phyloP scores from a whole-genome alignment of 352 stramenopile genomes.

The Phytopythium chamaehyphon region DNA sequence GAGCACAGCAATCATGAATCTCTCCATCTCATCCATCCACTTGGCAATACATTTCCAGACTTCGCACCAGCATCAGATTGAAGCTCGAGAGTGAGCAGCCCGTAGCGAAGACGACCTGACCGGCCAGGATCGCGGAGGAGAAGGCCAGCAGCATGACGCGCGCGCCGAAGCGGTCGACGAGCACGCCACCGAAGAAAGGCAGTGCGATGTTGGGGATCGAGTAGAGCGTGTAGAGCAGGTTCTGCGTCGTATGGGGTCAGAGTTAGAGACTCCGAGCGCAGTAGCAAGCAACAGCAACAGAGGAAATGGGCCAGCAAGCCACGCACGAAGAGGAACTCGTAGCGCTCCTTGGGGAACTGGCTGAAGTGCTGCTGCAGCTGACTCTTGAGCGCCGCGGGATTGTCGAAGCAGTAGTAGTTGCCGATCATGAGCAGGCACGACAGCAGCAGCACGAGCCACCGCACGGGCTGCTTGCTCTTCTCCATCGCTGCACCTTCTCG shows the following conservation, averaged over 20 bases:
- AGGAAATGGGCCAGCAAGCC: background rate
- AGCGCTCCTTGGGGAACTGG: slow-evolving; percentile 63
- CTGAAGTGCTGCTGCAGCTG: slow-evolving; percentile 85
- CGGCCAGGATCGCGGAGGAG: slow-evolving; percentile 71
- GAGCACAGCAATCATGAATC: slow-evolving; percentile 1
- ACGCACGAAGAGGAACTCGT: slow-evolving; percentile 80
- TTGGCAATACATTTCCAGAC: background rate
- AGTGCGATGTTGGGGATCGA: slow-evolving; percentile 91
- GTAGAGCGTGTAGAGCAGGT: slow-evolving; percentile 93
- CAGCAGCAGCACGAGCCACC: slow-evolving; percentile 85
- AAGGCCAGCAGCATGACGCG: slow-evolving; percentile 85
- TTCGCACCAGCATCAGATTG: slow-evolving; percentile 65
- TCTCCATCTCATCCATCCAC: background rate
- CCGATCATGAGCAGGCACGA: slow-evolving; percentile 88
- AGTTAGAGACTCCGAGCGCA: no score
- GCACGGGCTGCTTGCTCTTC: slow-evolving; percentile 69
- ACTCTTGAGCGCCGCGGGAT: slow-evolving; percentile 83
- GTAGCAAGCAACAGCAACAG: no score
- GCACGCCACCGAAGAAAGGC: slow-evolving; percentile 90
- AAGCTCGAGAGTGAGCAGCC: slow-evolving; percentile 79
- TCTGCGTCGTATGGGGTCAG: no score
- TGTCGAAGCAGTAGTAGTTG: slow-evolving; percentile 92
- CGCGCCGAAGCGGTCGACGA: slow-evolving; percentile 88
- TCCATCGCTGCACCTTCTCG: slow-evolving; percentile 25
- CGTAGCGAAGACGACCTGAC: slow-evolving; percentile 87